Evolutionary conservation across 352 stramenopile genomes (phyloP), one percentile per base, ranked within the genome.

Genomic region (Globisporangium splendens): DNA sequence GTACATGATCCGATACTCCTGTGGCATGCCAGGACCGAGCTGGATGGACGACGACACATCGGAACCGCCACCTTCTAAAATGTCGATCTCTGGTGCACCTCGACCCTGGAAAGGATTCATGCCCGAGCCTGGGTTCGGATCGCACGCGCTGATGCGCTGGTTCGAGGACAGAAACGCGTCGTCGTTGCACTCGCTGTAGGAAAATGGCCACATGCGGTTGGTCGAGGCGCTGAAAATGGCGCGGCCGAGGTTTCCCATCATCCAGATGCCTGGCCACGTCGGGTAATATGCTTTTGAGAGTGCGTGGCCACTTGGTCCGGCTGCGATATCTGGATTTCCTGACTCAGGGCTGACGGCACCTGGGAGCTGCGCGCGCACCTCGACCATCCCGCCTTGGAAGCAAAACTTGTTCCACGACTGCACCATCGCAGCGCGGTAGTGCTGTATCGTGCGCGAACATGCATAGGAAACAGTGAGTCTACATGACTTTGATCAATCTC

Each of bases 61-160:
- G 7, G 65, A 66, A 12, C 86, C 74, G 17, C 72, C 66, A 65
- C 88, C 82, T 95, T 96, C 93, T 8, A 98, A 69, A 14, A 98
- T 75, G 65, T 98, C 92, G 66, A 98, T 98, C 66, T 97, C 90
- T 5, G 88, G 89, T 46, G 86, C 80, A 46, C 90, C 90, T n/a
- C 88, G 68, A 13, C 90, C 88, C 33, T 72, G 50, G 31, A 75
- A 66, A 1, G 75, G 59, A 70, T 96, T 73, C 65, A 97, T 62
- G 1, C 88, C 88, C 67, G 75, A 96, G 61, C 96, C 89, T 61
- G 91, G 88, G 42, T 78, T 67, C 14, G 62, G 48, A 56, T 97
- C 86, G 64, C 94, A 98, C 1, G 83, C 94, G 22, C 67, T 80
- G 46, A 83, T 82, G 8, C 68, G 63, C 52, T 85, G 73, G 54